Conservation (phyloP, 805 yeast genomes). For the Debaryomyces tyrocola region DNA sequence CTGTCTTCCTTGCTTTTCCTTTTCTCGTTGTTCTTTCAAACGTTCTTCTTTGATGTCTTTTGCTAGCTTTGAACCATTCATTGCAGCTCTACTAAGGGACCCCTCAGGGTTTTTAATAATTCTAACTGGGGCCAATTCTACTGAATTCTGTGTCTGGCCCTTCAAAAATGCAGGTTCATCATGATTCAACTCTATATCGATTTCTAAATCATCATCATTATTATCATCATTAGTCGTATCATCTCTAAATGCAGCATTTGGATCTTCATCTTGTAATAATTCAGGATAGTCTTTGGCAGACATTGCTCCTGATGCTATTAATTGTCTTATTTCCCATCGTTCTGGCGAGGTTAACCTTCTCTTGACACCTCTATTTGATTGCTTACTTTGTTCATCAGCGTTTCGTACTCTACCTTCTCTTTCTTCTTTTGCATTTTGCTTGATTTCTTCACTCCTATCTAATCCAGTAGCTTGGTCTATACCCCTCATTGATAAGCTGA, state of each 20-base stretch:
- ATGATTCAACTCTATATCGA: conserved; percentile 73
- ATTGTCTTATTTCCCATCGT: conserved; percentile 84
- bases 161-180: conserved; percentile 71
- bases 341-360: conserved; percentile 77
- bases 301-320: conserved; percentile 76
- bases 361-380: conserved; percentile 11
- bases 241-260: conserved; percentile 27
- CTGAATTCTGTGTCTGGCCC: conserved; percentile 47
- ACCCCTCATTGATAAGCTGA: conserved; percentile 67
- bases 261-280: conserved; percentile 24
- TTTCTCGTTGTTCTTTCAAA: conserved; percentile 48
- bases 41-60: conserved; percentile 63
- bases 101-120: conserved; percentile 79
- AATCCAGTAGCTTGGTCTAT: conserved; percentile 71
- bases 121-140: conserved; percentile 48
- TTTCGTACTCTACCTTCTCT: not conserved
- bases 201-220: conserved; percentile 36
- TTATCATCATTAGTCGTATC: conserved; percentile 19
- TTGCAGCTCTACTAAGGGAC: conserved; percentile 71
- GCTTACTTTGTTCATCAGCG: conserved; percentile 1
- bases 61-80: conserved; percentile 68
- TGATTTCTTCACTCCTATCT: conserved; percentile 25
- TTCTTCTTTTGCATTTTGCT: conserved; percentile 16
- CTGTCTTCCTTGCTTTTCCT: conserved; percentile 36
- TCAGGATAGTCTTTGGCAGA: conserved; percentile 71